A percentile compares a stretch with the other conserved stretches of the same genome.
These are phyloP conservation scores for Macroventuria anomochaeta DNA, from an alignment of 2,329 filamentous ascomycete genomes.

Conservation along the genomic window DNA sequence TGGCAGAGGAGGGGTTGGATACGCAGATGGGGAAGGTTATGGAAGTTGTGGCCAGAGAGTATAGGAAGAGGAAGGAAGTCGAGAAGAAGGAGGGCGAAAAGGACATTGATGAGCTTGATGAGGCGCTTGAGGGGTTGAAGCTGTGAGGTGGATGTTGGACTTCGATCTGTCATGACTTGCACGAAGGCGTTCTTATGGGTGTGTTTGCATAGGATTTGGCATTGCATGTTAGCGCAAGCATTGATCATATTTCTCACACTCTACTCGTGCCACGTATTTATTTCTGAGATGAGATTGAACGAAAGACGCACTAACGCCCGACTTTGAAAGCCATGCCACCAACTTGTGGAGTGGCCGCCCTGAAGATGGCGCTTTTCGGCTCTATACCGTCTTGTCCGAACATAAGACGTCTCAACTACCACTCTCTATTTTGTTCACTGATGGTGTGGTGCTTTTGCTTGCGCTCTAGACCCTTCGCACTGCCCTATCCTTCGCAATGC, in stretches of 20 bases:
- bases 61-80: conserved; percentile 57
- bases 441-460: conserved; percentile 52
- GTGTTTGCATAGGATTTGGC: neutral
- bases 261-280: too few species aligned
- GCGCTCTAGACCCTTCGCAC: conserved; percentile 52
- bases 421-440: conserved; percentile 46
- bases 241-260: too few species aligned
- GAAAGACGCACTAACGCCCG: neutral
- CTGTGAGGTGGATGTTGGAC: neutral
- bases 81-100: conserved; percentile 21
- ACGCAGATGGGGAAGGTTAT: conserved; percentile 66
- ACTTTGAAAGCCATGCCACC: conserved; percentile 26
- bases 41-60: conserved; percentile 69
- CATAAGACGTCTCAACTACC: conserved; percentile 51
- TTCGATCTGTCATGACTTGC: neutral
- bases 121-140: conserved; percentile 36
- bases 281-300: too few species aligned
- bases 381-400: conserved; percentile 44
- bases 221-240: too few species aligned
- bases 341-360: conserved; percentile 25
- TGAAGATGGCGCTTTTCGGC: conserved; percentile 35
- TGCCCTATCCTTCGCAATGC: conserved; percentile 49
- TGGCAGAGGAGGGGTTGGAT: conserved; percentile 61
- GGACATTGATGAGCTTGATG: conserved; percentile 19
- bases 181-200: neutral